Percentiles rank a stretch among this genome's conserved stretches.
phyloP scores from a whole-genome alignment of 1,139 yeast species.

The Geotrichum citri-aurantii region DNA sequence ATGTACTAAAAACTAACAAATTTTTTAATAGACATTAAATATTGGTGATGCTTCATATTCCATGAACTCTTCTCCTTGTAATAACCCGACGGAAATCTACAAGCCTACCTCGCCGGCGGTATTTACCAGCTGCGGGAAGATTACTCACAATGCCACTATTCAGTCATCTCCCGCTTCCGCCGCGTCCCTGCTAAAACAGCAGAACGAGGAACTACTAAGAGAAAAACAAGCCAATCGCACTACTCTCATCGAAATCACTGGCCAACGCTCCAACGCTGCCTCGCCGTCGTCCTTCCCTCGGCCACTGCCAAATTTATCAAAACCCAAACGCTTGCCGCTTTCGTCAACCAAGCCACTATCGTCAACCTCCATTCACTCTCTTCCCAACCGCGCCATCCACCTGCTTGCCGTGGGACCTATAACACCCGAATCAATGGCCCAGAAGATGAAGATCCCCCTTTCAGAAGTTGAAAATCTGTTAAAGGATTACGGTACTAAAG shows the following conservation, averaged over 20 bases:
- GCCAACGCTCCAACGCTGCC: constrained; percentile 20
- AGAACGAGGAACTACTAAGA: constrained; percentile 21
- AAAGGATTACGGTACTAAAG: constrained; percentile 27
- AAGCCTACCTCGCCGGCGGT: background rate
- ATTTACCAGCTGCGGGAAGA: constrained; percentile 22
- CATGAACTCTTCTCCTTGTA: constrained; percentile 3
- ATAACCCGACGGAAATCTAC: background rate
- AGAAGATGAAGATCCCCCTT: constrained; percentile 30
- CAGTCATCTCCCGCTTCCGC: constrained; percentile 19
- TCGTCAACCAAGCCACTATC: constrained; percentile 26
- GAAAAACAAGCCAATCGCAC: constrained; percentile 27
- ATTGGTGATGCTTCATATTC: constrained; percentile 18
- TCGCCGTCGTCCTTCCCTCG: constrained; percentile 10
- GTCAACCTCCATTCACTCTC: constrained; percentile 27
- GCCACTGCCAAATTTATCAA: constrained; percentile 1
- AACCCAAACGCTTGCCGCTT: constrained; percentile 18
- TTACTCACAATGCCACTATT: constrained; percentile 25
- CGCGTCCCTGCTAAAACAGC: constrained; percentile 22
- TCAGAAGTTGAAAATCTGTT: constrained; percentile 32
- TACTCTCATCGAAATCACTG: constrained; percentile 22
- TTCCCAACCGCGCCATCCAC: constrained; percentile 34
- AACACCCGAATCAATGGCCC: constrained; percentile 27
- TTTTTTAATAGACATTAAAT: constrained; percentile 12
- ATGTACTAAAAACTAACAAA: constrained; percentile 7
- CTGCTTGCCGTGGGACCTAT: constrained; percentile 34